Conservation (phyloP, 2,329 filamentous ascomycete species). For the Thelonectria discophora region DNA sequence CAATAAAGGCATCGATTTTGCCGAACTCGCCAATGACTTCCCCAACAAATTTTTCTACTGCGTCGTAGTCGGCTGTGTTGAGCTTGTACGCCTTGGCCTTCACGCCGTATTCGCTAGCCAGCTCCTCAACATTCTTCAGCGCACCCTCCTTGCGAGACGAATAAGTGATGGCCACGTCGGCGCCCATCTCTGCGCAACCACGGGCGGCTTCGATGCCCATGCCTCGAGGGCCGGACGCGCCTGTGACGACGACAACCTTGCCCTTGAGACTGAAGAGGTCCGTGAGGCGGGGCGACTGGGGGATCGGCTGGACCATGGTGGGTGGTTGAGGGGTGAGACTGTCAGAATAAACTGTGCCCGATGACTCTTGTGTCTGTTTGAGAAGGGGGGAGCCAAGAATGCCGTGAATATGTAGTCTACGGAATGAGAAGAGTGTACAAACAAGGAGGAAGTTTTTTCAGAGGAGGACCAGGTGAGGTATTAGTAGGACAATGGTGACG, state of each 20-base stretch:
- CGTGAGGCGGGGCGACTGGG: slow-evolving; percentile 64
- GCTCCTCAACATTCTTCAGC: slow-evolving; percentile 70
- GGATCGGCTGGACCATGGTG: slow-evolving; percentile 65
- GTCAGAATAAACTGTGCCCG: neutral
- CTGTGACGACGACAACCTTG: slow-evolving; percentile 76
- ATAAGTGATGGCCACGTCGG: slow-evolving; percentile 76
- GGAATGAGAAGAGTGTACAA: neutral
- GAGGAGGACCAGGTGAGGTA: neutral
- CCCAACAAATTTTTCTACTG: slow-evolving; percentile 62
- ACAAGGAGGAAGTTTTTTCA: neutral
- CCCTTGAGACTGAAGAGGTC: slow-evolving; percentile 78
- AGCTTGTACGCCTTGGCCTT: slow-evolving; percentile 70
- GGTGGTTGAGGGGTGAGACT: neutral
- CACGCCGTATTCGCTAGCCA: slow-evolving; percentile 72
- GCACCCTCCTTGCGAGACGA: slow-evolving; percentile 74
- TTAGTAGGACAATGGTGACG: neutral
- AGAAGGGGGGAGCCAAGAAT: neutral
- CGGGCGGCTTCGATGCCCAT: slow-evolving; percentile 76
- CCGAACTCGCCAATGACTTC: slow-evolving; percentile 78
- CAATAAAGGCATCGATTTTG: slow-evolving; percentile 77
- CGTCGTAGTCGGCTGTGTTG: slow-evolving; percentile 62
- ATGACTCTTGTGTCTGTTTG: no score
- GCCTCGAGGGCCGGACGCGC: slow-evolving; percentile 73
- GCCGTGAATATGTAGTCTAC: neutral
- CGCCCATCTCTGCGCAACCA: slow-evolving; percentile 76